These are phyloP conservation scores for Aspergillus heteromorphus DNA, from an alignment of 495 filamentous ascomycete genomes.

Conservation along the genomic window DNA sequence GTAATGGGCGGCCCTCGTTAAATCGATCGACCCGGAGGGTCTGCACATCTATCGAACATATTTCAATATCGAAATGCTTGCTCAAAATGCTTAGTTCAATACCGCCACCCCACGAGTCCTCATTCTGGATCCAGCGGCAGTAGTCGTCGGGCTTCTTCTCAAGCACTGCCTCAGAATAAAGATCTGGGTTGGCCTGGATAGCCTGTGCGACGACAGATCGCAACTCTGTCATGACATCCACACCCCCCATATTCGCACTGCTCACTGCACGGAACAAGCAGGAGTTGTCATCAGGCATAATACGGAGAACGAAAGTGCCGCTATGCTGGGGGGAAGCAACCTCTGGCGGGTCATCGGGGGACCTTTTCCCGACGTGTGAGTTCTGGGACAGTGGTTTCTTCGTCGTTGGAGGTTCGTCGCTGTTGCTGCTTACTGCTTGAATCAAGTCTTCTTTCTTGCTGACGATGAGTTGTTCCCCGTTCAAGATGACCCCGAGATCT, in stretches of 20 bases:
- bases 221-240: conserved; percentile 69
- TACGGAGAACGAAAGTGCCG: conserved; percentile 71
- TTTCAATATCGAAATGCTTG: conserved; percentile 81
- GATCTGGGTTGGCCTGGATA: conserved; percentile 66
- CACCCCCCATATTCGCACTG: conserved; percentile 64
- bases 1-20: conserved; percentile 65
- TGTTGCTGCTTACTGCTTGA: conserved; percentile 13
- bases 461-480: conserved; percentile 80
- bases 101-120: conserved; percentile 83
- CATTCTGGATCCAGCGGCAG: conserved; percentile 75
- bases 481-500: conserved; percentile 60
- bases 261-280: conserved; percentile 91
- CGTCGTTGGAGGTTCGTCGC: conserved; percentile 16
- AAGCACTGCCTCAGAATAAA: conserved; percentile 71
- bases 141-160: conserved; percentile 72
- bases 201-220: conserved; percentile 75
- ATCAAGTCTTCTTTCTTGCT: conserved; percentile 35
- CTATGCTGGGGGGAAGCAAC: conserved; percentile 55
- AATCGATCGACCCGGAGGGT: conserved; percentile 65
- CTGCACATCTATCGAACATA: conserved; percentile 77
- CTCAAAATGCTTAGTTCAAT: conserved; percentile 86
- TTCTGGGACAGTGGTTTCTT: conserved; percentile 15
- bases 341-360: conserved; percentile 60
- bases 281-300: conserved; percentile 96
- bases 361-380: conserved; percentile 16